Evolutionary conservation across 345 rosid species (phyloP).

Genomic region (Salix viminalis): DNA sequence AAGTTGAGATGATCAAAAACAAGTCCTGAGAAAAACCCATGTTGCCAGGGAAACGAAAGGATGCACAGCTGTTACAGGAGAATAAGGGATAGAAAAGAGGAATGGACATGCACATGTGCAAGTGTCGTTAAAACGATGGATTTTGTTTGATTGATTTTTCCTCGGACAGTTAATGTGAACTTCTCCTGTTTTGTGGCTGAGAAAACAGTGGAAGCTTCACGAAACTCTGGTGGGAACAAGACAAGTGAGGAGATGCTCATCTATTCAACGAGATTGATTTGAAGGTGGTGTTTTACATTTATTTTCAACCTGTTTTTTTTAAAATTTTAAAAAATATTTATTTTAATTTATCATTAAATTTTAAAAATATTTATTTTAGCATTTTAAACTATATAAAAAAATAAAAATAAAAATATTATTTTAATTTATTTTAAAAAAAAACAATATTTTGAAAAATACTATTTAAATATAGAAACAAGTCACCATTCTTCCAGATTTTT

Average conservation of each 20-base stretch:
- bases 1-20: slow-evolving; percentile 12
- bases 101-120: neutral
- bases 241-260: neutral
- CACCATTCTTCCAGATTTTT: too few relatives aligned
- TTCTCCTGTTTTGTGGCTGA: slow-evolving; percentile 15
- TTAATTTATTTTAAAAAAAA: too few relatives aligned
- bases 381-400: too few relatives aligned
- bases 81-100: neutral
- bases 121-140: neutral
- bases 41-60: neutral
- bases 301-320: too few relatives aligned
- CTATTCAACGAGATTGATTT: slow-evolving; percentile 5
- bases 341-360: too few relatives aligned
- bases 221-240: neutral
- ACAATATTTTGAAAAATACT: too few relatives aligned
- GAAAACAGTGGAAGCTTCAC: slow-evolving; percentile 17
- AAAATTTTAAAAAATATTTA: too few relatives aligned
- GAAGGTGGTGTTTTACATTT: too few relatives aligned
- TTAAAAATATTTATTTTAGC: too few relatives aligned
- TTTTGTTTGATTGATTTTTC: neutral
- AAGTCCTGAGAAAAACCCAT: slow-evolving; percentile 27
- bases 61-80: neutral
- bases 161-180: neutral
- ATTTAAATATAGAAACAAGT: too few relatives aligned
- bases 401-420: too few relatives aligned